A percentile compares a stretch with the other conserved stretches of the same genome.
Evolutionary conservation across 164 flowering plant genomes (phyloP).

Genomic region (Magnolia sinica): DNA sequence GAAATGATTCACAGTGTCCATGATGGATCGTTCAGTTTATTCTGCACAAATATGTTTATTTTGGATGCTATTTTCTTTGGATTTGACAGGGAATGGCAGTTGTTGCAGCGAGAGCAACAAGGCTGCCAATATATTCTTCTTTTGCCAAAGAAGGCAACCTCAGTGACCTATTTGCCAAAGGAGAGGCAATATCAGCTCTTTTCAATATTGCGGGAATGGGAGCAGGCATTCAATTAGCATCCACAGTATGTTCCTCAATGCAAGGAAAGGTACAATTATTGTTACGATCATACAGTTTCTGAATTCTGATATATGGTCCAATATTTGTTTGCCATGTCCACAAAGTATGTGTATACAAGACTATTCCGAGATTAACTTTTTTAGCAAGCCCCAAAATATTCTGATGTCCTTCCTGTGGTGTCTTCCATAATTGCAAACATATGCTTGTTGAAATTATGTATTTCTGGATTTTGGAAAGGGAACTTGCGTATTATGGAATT

Average conservation of each 20-base stretch:
- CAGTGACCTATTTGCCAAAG: slow-evolving; percentile 94
- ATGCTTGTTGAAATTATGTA: no score
- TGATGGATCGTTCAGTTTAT: neutral
- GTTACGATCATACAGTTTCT: neutral
- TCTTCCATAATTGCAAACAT: no score
- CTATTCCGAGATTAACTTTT: no score
- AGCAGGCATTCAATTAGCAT: slow-evolving; percentile 78
- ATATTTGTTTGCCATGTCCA: neutral
- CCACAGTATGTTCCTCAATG: slow-evolving; percentile 83
- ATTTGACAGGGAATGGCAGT: slow-evolving; percentile 87
- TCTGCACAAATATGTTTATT: neutral
- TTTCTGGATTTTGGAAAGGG: no score
- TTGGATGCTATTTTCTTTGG: neutral
- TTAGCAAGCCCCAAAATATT: no score
- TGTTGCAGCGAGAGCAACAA: slow-evolving; percentile 97
- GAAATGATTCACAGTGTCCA: neutral
- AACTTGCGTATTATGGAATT: no score
- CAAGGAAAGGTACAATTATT: slow-evolving; percentile 85
- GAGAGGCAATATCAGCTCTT: slow-evolving; percentile 95
- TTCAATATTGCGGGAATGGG: slow-evolving; percentile 86
- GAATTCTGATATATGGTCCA: neutral
- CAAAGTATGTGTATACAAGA: no score
- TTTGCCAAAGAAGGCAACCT: slow-evolving; percentile 99
- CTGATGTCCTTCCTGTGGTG: no score
- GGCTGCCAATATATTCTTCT: slow-evolving; percentile 92